Evolutionary conservation across 768 basidiomycete genomes (phyloP).

Genomic region (Chalciporus pseudorubinellus): DNA sequence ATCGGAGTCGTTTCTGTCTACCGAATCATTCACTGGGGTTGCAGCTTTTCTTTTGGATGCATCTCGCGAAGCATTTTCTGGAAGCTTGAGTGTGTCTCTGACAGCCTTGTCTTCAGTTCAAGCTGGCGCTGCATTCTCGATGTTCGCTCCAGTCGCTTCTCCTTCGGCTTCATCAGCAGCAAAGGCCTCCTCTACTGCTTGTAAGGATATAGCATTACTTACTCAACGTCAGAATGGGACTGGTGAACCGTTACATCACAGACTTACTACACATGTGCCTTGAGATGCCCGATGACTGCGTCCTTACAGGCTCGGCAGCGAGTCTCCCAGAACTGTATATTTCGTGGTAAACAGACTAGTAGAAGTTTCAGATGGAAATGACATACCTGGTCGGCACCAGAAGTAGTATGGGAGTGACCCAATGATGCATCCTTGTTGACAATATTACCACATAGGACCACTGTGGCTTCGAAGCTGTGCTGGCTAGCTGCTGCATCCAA

Average conservation of each 20-base stretch:
- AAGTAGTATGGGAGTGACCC: not conserved
- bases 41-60: no score
- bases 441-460: slow-evolving; percentile 2
- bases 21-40: no score
- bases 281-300: slow-evolving; percentile 2
- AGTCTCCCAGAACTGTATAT: not conserved
- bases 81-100: no score
- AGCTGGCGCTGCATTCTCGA: no score
- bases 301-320: not conserved
- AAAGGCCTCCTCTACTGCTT: not conserved
- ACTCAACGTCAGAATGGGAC: not conserved
- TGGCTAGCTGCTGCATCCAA: not conserved
- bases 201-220: not conserved
- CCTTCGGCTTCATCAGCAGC: not conserved
- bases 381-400: not conserved
- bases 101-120: no score
- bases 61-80: no score
- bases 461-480: not conserved
- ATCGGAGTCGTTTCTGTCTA: no score
- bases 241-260: no score
- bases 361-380: not conserved
- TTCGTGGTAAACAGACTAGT: no score
- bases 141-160: not conserved
- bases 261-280: slow-evolving; percentile 4
- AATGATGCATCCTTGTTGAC: slow-evolving; percentile 1